Evolutionary conservation across 768 basidiomycete genomes (phyloP), one percentile per base, ranked within the genome.

Genomic region (Plicaturopsis crispa): DNA sequence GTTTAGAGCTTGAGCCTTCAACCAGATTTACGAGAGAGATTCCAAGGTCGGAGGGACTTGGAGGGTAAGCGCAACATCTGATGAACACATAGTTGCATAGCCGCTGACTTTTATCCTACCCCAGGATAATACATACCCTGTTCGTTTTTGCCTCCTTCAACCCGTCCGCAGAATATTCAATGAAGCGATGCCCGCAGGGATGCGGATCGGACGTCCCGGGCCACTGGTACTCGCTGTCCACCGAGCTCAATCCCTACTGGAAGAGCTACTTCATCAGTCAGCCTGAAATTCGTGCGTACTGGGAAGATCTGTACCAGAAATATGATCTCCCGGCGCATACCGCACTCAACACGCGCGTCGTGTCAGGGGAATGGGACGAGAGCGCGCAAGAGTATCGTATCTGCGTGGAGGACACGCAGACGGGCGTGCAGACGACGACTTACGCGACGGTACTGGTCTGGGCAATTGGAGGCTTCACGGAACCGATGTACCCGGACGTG

Each of bases 51-150:
- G 73, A 33, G 75, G 74, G 37, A 76, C 74, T 33, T 75, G 74
- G 74, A 65, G 71, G 55, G 75, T 77, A 43, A 36, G 69, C 60
- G 12, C 18, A 63, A 66, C 32, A 51, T 50, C 4, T 26, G 62
- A 35, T 62, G 63, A 4, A 61, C 63, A 28, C 26, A n/a, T 28
- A 11, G 26, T 17, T 16, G 5, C 26, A 4, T 24, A 5, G 31
- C n/a, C 4, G 3, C 32, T n/a, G 31, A 10, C 26, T 32, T 12
- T 18, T 24, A 38, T 11, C 35, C 21, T 17, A 18, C 35, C 19
- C 17, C 41, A 76, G 74, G 70, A 72, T 42, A 75, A 73, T 35
- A 75, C 72, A 21, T 74, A 76, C 40, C 73, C 72, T 17, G 73
- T 74, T 39, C 34, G 62, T 41, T 34, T 22, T 24, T 17, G 28